Percentiles rank a stretch among this genome's conserved stretches.
phyloP scores from a whole-genome alignment of 2,329 filamentous ascomycete species.

The Monilinia polystroma region DNA sequence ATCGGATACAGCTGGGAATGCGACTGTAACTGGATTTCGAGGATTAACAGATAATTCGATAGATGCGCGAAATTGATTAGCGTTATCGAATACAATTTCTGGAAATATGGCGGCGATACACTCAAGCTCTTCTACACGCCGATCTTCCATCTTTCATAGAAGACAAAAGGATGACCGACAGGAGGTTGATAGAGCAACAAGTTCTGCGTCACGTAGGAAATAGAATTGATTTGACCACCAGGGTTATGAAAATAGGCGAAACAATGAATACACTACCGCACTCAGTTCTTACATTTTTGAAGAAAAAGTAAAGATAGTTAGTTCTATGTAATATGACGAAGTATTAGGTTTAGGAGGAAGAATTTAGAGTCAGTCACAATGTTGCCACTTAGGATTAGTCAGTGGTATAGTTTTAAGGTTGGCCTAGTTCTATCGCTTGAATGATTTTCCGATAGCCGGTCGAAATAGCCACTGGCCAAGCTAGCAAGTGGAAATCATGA shows the following conservation, averaged over 20 bases:
- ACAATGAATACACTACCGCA: neutral
- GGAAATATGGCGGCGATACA: constrained; percentile 65
- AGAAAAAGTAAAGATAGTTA: neutral
- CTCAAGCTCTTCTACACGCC: constrained; percentile 58
- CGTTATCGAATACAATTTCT: constrained; percentile 53
- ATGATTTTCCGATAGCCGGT: neutral
- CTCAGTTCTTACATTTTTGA: neutral
- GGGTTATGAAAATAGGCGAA: constrained; percentile 22
- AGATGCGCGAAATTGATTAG: constrained; percentile 47
- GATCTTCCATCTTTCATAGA: constrained; percentile 58
- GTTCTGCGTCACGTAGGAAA: constrained; percentile 27
- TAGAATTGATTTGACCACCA: constrained; percentile 1
- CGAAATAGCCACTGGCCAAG: neutral
- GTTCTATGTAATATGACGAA: neutral
- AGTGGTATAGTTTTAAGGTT: neutral
- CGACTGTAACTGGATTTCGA: constrained; percentile 54
- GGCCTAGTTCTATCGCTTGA: constrained; percentile 13
- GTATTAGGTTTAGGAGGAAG: neutral
- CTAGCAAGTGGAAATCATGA: neutral
- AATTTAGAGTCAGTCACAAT: constrained; percentile 29
- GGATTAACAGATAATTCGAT: constrained; percentile 60
- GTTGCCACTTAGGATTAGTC: constrained; percentile 12
- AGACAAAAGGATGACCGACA: constrained; percentile 29
- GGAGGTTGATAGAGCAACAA: constrained; percentile 20
- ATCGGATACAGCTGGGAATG: constrained; percentile 52